A percentile compares a stretch with the other conserved stretches of the same genome.
phyloP scores from a whole-genome alignment of 495 filamentous ascomycete species.

The Neurospora sp. region DNA sequence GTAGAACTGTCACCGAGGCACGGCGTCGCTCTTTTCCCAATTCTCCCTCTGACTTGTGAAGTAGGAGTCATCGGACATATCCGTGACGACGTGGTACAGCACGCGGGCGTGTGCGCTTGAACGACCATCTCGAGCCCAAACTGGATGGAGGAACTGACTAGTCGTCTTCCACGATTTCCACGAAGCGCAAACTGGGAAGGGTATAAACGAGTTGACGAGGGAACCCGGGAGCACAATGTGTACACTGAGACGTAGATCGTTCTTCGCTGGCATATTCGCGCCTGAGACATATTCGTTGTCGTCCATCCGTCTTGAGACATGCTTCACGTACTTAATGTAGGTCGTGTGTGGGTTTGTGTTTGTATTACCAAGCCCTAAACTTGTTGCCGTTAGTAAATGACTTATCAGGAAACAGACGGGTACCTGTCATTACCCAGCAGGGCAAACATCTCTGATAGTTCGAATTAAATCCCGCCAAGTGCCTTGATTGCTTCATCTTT shows the following conservation, averaged over 20 bases:
- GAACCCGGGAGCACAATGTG: background rate
- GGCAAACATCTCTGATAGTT: background rate
- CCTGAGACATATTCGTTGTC: background rate
- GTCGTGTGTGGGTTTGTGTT: background rate
- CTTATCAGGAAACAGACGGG: background rate
- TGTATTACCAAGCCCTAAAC: background rate
- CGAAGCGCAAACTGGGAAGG: background rate
- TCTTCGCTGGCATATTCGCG: background rate
- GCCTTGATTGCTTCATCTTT: background rate
- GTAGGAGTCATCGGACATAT: background rate
- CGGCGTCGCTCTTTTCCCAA: background rate
- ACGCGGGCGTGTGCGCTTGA: background rate
- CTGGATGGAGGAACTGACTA: background rate
- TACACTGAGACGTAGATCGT: background rate
- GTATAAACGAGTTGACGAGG: background rate
- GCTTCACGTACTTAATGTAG: background rate
- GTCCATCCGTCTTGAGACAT: background rate
- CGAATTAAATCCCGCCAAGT: background rate
- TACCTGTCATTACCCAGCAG: background rate
- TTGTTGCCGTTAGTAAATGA: background rate
- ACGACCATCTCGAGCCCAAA: background rate
- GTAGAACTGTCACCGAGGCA: background rate
- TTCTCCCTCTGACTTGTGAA: background rate
- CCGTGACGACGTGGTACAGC: background rate
- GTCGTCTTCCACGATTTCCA: background rate